Evolutionary conservation across 2,329 filamentous ascomycete species (phyloP).

Genomic region (Aspergillus felis): DNA sequence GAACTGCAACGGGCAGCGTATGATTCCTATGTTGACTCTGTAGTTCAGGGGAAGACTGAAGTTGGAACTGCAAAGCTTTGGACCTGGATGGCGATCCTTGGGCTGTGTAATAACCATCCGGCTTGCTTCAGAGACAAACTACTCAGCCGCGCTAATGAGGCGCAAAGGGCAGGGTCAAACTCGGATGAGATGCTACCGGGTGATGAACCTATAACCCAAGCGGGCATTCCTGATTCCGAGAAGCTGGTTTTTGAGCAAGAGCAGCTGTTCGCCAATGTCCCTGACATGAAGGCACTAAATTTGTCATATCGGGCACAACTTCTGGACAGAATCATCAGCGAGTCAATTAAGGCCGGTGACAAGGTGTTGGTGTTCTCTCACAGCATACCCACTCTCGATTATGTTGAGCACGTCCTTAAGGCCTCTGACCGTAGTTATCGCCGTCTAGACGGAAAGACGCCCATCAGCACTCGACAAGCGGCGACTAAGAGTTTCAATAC

Average conservation of each 20-base stretch:
- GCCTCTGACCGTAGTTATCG: slow-evolving; percentile 45
- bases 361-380: slow-evolving; percentile 80
- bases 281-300: slow-evolving; percentile 39
- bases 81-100: slow-evolving; percentile 52
- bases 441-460: slow-evolving; percentile 66
- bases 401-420: slow-evolving; percentile 57
- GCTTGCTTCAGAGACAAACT: slow-evolving; percentile 50
- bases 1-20: slow-evolving; percentile 63
- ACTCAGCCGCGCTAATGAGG: slow-evolving; percentile 31
- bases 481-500: slow-evolving; percentile 67
- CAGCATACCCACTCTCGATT: slow-evolving; percentile 65
- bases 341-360: slow-evolving; percentile 60
- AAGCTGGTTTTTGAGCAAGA: slow-evolving; percentile 31
- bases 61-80: slow-evolving; percentile 46
- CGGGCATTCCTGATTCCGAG: slow-evolving; percentile 32
- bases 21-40: slow-evolving; percentile 45
- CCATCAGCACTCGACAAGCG: slow-evolving; percentile 55
- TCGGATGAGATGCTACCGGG: slow-evolving; percentile 12
- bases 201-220: slow-evolving; percentile 33
- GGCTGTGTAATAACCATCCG: slow-evolving; percentile 58
- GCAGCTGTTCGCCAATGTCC: slow-evolving; percentile 26
- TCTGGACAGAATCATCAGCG: slow-evolving; percentile 65
- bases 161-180: slow-evolving; percentile 10
- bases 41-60: slow-evolving; percentile 30
- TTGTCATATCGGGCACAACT: slow-evolving; percentile 67